Base-by-base conservation (phyloP, 2,329 filamentous ascomycete species). In the Didymella pinodella region DNA sequence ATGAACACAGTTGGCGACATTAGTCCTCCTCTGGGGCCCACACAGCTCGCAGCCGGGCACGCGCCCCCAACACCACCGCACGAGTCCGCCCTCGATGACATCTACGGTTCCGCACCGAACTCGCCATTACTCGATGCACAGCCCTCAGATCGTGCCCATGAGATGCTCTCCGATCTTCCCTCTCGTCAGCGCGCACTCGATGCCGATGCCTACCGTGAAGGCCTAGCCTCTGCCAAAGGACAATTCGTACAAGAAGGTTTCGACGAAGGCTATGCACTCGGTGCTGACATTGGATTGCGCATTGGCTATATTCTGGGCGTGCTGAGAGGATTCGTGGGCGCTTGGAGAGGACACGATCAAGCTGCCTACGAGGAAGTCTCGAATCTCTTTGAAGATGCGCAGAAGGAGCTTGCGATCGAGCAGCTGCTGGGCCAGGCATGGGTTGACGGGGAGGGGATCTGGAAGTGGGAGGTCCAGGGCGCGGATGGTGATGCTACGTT, bases 171-270 rank as follows among this genome's bases (percentile, higher is more conserved):
- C n/a, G 93, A 96, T 68, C 85, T 95, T 49, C 87, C 85, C 20
- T 88, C 90, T 25, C 84, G 97, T 16, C 88, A 90, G 68, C 84
- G 86, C 41, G 88, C 90, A 54, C 92, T 97, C 75, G 85, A 87
- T 51, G 97, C 91, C 7, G 88, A 91, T 38, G 95, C 95, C 20
- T 98, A 98, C 78, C 89, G 94, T 59, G 93, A 97, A 70, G 95
- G 94, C 44, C 85, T 98, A 52, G 85, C 89, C 0, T 81, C 81
- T 3, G 90, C 90, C 31, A 98, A 98, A 75, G 85, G 86, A 26
- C 79, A 83, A 47, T 90, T 88, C 69, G 86, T 97, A 26, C 95
- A 99, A 78, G 83, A 83, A 14, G 94, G 94, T 0, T 98, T 99
- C 72, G 95, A 99, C 74, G 91, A 94, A 64, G 94, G 94, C 0